Base-by-base conservation (phyloP, 2,329 filamentous ascomycete species). In the Pseudopyrenochaeta lycopersici region DNA sequence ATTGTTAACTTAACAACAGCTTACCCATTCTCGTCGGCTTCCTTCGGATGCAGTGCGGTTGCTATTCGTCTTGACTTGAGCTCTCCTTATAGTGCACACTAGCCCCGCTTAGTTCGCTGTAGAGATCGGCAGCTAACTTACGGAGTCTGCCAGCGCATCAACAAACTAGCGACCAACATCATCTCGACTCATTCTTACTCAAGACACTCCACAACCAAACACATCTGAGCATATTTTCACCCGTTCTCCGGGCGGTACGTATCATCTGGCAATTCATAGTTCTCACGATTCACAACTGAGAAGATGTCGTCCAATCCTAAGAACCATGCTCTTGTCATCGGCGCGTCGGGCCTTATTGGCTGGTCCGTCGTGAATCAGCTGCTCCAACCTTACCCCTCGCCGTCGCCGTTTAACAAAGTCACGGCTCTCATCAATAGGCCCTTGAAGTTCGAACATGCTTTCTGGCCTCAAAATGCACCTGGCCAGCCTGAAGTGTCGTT, bases 351-450 rank as follows among this genome's bases (percentile, higher is more conserved):
- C 14, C 73, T 80, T 41, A 73, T 71, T 27, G 77, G 76, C 45
- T 80, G 76, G 77, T 68, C 76, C 6, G 60, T 77, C 14, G 70
- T 76, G 2, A 72, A 79, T 46, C 64, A 75, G 38, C 55, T 78
- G 0, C 62, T 72, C 9, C 63, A 61, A 20, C 52, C 59, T n/a
- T 78, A 77, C 56, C 73, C 76, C 6, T 53, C 58, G 1, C 38
- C 61, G 20, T 61, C 60, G 2, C 56, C 64, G 4, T 79, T 77
- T 54, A 33, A 43, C 10, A 70, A 68, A 35, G 62, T 79, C 20
- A 78, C 76, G 0, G 77, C 75, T 1, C 48, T 78, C 20, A 67
- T 74, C 4, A 77, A 78, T 43, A 64, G 77, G 12, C 68, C 76
- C 1, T 62, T 79, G 35, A 66, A 55, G 4, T 38, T 63, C 0